A percentile compares a stretch with the other conserved stretches of the same genome.
These are phyloP conservation scores for Galerina marginata DNA, from an alignment of 768 basidiomycete species.

Conservation along the genomic window DNA sequence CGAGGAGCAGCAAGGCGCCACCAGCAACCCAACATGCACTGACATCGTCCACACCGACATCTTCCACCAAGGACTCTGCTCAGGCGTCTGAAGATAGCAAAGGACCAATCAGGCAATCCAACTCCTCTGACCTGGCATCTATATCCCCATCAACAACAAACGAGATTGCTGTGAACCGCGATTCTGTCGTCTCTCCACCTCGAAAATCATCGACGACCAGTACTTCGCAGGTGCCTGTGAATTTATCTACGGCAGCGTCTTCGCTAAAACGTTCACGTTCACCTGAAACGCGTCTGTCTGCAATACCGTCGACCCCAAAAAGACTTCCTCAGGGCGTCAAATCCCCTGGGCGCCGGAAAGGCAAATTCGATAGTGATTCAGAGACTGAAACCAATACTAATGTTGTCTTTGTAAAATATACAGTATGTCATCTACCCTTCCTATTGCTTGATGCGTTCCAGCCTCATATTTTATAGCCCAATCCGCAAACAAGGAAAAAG, in stretches of 20 bases:
- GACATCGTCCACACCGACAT: constrained; percentile 9
- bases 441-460: background rate
- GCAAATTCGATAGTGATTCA: constrained; percentile 43
- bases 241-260: background rate
- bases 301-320: background rate
- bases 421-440: constrained; percentile 14
- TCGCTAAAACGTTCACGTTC: constrained; percentile 25
- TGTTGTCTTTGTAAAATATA: constrained; percentile 36
- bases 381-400: constrained; percentile 33
- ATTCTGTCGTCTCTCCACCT: background rate
- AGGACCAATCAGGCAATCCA: too few relatives aligned
- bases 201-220: background rate
- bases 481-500: constrained; percentile 37
- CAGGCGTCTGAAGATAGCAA: too few relatives aligned
- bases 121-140: too few relatives aligned
- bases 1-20: constrained; percentile 30
- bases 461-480: constrained; percentile 15
- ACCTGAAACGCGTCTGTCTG: constrained; percentile 12
- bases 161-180: too few relatives aligned
- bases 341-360: constrained; percentile 34
- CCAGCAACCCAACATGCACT: constrained; percentile 19
- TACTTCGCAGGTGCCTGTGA: background rate
- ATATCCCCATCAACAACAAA: too few relatives aligned
- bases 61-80: constrained; percentile 2
- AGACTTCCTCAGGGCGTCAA: background rate